Evolutionary conservation across 108 stramenopile genomes (phyloP), one percentile per base, ranked within the genome.

Genomic region (Skeletonema grethae): DNA sequence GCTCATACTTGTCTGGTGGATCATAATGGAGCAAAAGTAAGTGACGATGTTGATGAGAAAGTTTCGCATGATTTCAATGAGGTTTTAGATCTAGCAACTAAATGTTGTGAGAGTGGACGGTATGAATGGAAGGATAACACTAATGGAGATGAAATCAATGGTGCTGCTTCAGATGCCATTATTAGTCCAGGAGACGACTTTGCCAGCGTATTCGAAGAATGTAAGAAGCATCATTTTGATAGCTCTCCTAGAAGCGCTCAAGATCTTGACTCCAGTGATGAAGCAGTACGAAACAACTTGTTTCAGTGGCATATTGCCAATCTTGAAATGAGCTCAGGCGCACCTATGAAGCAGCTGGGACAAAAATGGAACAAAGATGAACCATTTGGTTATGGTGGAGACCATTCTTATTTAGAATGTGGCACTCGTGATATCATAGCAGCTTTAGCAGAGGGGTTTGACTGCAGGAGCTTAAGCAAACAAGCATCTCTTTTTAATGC

Each of bases 311-410:
- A 97, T 65, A 64, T 87, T 48, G 86, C 90, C 11, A 94, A 97
- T 66, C 79, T 97, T n/a, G 96, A 97, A 89, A 81, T 97, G 70
- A 82, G 87, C 16, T 90, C 90, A 57, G 96, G 95, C 24, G 87
- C 93, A 24, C 82, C 86, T 29, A 91, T 95, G 77, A 53, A 85
- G 18, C 36, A 80, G 25, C 70, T 93, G 22, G 92, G 92, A 7
- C 86, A 85, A 55, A 85, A 87, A 46, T 97, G 96, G 96, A 97
- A 97, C 74, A 94, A 96, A 61, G 96, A 96, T 70, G 95, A 97
- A 63, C 89, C 88, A 13, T 97, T 88, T 70, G 95, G 95, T 6
- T 97, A 90, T 72, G 91, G 89, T 25, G 96, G 96, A n/a, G 92
- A 88, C 34, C 96, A 97, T 77, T 88, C 87, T n/a, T 87, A 94